A percentile compares a stretch with the other conserved stretches of the same genome.
Evolutionary conservation across 768 basidiomycete genomes (phyloP).

Genomic region (Nidularia pulvinata): DNA sequence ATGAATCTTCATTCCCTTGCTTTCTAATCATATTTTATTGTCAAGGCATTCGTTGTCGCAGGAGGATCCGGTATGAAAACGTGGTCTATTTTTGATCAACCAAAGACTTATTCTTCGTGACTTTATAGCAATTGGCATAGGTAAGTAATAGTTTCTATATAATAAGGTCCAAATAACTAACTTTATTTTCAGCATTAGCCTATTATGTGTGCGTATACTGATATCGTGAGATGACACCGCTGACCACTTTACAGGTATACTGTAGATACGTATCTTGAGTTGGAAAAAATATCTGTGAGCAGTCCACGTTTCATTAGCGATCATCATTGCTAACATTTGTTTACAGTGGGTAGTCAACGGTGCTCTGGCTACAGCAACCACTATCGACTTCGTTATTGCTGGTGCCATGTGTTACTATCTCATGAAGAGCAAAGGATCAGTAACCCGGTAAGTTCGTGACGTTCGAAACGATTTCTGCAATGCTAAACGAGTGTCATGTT

Average conservation of each 20-base stretch:
- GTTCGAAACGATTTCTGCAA: neutral
- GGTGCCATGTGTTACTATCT: slow-evolving; percentile 33
- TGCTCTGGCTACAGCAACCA: slow-evolving; percentile 37
- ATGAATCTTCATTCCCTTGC: neutral
- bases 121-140: slow-evolving; percentile 25
- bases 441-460: slow-evolving; percentile 12
- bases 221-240: neutral
- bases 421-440: slow-evolving; percentile 23
- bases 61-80: slow-evolving; percentile 33
- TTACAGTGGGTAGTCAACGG: slow-evolving; percentile 39
- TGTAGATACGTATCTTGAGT: slow-evolving; percentile 23
- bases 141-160: slow-evolving; percentile 12
- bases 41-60: slow-evolving; percentile 27
- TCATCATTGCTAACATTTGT: neutral
- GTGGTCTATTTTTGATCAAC: neutral
- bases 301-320: neutral
- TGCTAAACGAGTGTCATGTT: neutral
- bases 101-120: slow-evolving; percentile 1
- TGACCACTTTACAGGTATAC: slow-evolving; percentile 19
- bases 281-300: slow-evolving; percentile 28
- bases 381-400: slow-evolving; percentile 42
- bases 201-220: neutral
- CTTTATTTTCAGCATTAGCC: neutral
- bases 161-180: neutral
- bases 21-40: slow-evolving; percentile 14